Base-by-base conservation (phyloP, 257 asterid genomes). In the Cruciata laevipes region DNA sequence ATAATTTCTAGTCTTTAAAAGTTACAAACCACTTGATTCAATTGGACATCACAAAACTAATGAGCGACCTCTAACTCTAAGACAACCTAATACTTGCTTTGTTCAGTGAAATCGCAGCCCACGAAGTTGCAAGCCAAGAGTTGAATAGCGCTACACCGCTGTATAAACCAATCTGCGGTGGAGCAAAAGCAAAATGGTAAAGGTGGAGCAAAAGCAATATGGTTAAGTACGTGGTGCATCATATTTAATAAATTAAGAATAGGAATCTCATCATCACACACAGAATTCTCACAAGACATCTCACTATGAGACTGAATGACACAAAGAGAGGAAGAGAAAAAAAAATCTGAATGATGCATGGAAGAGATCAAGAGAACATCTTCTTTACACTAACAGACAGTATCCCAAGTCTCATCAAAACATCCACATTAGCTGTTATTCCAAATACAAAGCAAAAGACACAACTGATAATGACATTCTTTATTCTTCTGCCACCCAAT, bases 401-500 rank as follows among this genome's bases (percentile, higher is more conserved):
- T 20, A 40, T 66, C 73, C 72, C 49, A 14, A 40, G 67, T 69
- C 66, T 27, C 32, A 69, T 69, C 51, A 24, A 32, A 42, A 68
- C 21, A 64, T 68, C 60, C 53, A 52, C 44, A 65, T 47, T 21
- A 33, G 55, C 61, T 37, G 67, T 21, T 51, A 38, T 25, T 47
- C 69, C 65, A 35, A 7, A 58, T 61, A 33, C 59, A 69, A 73
- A 69, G 68, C 60, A 69, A 69, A 75, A 73, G 53, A 66, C 23
- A 14, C 27, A 52, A 62, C 52, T 31, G 37, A 57, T 24, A 69
- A 38, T 47, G 16, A 47, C 57, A 65, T 40, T 56, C 69, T 51
- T 67, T 78, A 78, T 74, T 78, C 77, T 75, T 33, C 62, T 68
- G 62, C 77, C 77, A 71, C 69, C 78, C 49, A 74, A 33, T 24